These are phyloP conservation scores for Pleurotus tuoliensis DNA, from an alignment of 768 basidiomycete genomes.

Conservation along the genomic window DNA sequence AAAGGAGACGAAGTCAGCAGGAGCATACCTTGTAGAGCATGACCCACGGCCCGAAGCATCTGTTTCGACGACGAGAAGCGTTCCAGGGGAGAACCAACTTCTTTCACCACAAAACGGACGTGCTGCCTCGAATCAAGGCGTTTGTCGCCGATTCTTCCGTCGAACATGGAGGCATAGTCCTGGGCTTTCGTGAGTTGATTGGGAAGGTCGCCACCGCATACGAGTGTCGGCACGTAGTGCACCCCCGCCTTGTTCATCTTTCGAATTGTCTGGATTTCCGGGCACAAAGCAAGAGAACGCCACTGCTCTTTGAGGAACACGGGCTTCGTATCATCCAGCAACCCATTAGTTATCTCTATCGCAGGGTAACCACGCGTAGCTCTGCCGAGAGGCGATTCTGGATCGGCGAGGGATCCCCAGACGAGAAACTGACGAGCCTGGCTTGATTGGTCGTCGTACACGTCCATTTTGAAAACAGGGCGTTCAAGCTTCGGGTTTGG, in stretches of 20 bases:
- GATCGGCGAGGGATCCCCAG: background rate
- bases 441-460: background rate
- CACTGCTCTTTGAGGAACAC: constrained; percentile 21
- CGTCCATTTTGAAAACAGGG: background rate
- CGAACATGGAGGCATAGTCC: too few relatives aligned
- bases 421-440: background rate
- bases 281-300: background rate
- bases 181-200: constrained; percentile 7
- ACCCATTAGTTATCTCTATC: constrained; percentile 2
- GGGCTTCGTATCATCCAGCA: background rate
- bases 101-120: background rate
- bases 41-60: background rate
- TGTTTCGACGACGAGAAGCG: background rate
- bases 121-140: background rate
- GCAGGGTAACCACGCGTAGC: constrained; percentile 16
- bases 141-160: background rate
- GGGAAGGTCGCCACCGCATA: constrained; percentile 7
- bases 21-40: constrained; percentile 4
- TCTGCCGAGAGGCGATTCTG: constrained; percentile 12
- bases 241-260: constrained; percentile 1
- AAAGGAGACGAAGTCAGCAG: background rate
- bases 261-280: constrained; percentile 3
- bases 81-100: background rate
- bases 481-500: background rate
- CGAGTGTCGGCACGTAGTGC: background rate